Percentiles rank a stretch among this genome's conserved stretches.
These are phyloP conservation scores for Sporobolomyces phaffii DNA, from an alignment of 768 basidiomycete genomes.

Conservation along the genomic window DNA sequence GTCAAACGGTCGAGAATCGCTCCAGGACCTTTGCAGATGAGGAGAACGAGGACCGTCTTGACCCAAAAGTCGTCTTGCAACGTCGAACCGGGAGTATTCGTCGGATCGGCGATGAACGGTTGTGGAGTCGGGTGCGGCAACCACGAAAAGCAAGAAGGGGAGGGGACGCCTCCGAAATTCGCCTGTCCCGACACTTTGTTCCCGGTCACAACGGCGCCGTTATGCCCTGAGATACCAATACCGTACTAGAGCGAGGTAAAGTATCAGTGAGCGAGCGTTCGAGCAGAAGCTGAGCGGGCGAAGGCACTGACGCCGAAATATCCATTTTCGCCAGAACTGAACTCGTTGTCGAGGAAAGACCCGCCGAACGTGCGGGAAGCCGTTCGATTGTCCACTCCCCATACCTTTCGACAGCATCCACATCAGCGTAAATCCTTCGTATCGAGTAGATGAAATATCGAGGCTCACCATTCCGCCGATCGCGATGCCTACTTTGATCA, in stretches of 20 bases:
- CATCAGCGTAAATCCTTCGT: neutral
- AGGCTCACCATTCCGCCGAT: constrained; percentile 10
- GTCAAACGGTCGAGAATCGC: neutral
- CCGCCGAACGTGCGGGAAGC: constrained; percentile 7
- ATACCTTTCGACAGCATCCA: neutral
- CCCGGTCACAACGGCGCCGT: neutral
- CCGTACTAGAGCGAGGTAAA: constrained; percentile 12
- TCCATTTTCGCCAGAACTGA: neutral
- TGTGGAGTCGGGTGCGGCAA: constrained; percentile 39
- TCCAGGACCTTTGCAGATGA: constrained; percentile 5
- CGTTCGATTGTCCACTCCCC: constrained; percentile 20
- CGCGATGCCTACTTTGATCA: constrained; percentile 22
- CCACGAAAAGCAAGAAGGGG: constrained; percentile 13
- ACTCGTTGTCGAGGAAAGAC: neutral
- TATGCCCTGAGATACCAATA: constrained; percentile 14
- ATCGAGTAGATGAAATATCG: neutral
- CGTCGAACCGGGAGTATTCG: neutral
- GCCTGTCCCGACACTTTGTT: neutral
- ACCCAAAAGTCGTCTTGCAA: constrained; percentile 3
- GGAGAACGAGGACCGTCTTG: constrained; percentile 2
- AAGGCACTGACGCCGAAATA: constrained; percentile 6
- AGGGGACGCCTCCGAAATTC: constrained; percentile 13
- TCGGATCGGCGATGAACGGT: constrained; percentile 18
- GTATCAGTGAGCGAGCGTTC: no score
- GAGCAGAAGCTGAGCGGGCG: neutral